Conservation (phyloP, 2,329 filamentous ascomycete species). For the Didymosphaeria variabile region DNA sequence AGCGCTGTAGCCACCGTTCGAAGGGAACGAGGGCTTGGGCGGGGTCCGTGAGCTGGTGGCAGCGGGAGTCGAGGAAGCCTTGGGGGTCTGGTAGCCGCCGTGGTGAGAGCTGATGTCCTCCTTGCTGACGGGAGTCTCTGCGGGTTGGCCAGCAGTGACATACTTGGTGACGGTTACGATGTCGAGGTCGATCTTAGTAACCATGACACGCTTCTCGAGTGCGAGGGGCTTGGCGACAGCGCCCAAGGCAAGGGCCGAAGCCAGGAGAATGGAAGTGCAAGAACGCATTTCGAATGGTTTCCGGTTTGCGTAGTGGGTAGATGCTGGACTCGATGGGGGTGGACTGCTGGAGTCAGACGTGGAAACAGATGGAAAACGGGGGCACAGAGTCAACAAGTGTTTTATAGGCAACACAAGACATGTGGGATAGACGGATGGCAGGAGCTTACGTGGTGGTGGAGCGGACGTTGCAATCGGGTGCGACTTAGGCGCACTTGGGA, state of each 20-base stretch:
- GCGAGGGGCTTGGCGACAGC: conserved; percentile 38
- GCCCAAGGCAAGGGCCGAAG: conserved; percentile 36
- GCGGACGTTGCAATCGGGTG: conserved; percentile 16
- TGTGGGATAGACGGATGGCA: neutral
- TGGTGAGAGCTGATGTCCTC: conserved; percentile 15
- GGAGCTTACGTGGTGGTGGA: conserved; percentile 26
- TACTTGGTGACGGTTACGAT: conserved; percentile 35
- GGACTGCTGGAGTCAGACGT: conserved; percentile 17
- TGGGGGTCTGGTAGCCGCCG: neutral
- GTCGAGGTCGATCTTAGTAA: conserved; percentile 33
- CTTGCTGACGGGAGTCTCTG: conserved; percentile 5
- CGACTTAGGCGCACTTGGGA: conserved; percentile 26
- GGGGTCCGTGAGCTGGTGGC: conserved; percentile 5
- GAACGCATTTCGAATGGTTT: conserved; percentile 38
- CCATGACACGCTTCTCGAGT: conserved; percentile 30
- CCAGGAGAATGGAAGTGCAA: conserved; percentile 33
- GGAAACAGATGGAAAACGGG: neutral
- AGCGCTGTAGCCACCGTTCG: conserved; percentile 5
- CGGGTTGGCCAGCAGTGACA: conserved; percentile 21
- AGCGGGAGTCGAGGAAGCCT: neutral
- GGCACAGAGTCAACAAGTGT: neutral
- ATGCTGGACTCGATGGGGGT: conserved; percentile 15
- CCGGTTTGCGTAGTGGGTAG: conserved; percentile 1
- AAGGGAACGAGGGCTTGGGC: conserved; percentile 6
- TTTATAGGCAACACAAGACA: neutral